Evolutionary conservation across 2,329 filamentous ascomycete genomes (phyloP), one percentile per base, ranked within the genome.

Genomic region (Aspergillus jensenii): DNA sequence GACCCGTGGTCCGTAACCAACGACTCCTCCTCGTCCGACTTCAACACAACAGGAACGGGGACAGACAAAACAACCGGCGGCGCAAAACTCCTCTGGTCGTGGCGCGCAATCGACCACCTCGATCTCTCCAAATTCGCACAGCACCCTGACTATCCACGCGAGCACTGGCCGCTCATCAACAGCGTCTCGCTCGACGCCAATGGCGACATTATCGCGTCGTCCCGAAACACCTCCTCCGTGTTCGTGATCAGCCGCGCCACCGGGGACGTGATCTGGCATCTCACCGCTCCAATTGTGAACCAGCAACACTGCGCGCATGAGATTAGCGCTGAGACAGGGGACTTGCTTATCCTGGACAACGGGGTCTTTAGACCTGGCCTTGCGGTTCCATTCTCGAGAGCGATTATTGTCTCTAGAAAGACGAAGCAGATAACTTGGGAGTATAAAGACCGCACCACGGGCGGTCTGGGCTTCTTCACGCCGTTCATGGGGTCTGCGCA

Each of bases 401-500:
- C 76, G 3, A 77, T 81, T 41, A 65, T 77, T 52, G 73, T 81
- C 12, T 69, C 71, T 3, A 69, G 72, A 1, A 59, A 60, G 6
- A 74, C 71, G 15, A 78, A 78, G 50, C 50, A 75, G 43, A 73
- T 80, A 19, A 66, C 75, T 3, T 81, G 78, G 78, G 71, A 80
- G 53, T 79, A 80, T 49, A 68, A 67, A 8, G 78, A 81, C 56
- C 64, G 52, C 1, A 69, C 64, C 9, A 66, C 69, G 2, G 69
- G 72, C 41, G 71, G 72, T 6, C 65, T 77, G 52, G 71, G 68
- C 6, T 78, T 79, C 62, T 80, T 79, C 65, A 79, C 75, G 1
- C 77, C 78, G 0, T 80, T 80, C 52, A 80, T 81, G 78, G 78
- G 78, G 19, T 74, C 74, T 49, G 78, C 78, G 7, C 78, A 80